phyloP scores from a whole-genome alignment of 2,329 filamentous ascomycete genomes.

The Beauveria sp. region DNA sequence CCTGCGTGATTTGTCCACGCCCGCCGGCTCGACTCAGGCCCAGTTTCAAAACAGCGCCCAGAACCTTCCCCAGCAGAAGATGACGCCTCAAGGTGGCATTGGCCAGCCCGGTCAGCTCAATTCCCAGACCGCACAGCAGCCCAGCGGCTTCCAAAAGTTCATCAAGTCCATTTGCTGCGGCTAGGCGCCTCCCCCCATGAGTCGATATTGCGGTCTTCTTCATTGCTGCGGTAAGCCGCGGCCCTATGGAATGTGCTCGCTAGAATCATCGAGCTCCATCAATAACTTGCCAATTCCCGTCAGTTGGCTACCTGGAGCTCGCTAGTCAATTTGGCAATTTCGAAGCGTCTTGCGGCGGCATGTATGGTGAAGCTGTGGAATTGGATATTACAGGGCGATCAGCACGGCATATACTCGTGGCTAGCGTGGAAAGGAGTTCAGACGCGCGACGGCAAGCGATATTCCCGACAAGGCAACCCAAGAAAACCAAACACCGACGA shows the following conservation, averaged over 20 bases:
- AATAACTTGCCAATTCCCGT: not conserved
- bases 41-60: slow-evolving; percentile 95
- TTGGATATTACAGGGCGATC: slow-evolving; percentile 1
- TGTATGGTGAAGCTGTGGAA: not conserved
- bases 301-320: not conserved
- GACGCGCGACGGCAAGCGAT: not conserved
- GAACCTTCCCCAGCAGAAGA: slow-evolving; percentile 65
- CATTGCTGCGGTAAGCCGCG: slow-evolving; percentile 19
- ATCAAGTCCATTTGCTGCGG: slow-evolving; percentile 91
- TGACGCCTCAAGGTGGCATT: slow-evolving; percentile 48
- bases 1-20: slow-evolving; percentile 70
- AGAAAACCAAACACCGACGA: not conserved
- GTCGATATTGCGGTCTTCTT: slow-evolving; percentile 23
- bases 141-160: slow-evolving; percentile 81
- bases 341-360: not conserved
- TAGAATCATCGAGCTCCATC: slow-evolving; percentile 8
- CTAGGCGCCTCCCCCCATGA: slow-evolving; percentile 32
- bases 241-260: slow-evolving; percentile 13
- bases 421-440: not conserved
- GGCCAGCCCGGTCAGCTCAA: slow-evolving; percentile 44
- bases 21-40: slow-evolving; percentile 85
- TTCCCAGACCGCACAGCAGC: slow-evolving; percentile 60
- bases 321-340: not conserved
- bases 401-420: not conserved
- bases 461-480: not conserved